phyloP scores from a whole-genome alignment of 2,329 filamentous ascomycete species.

The Colletotrichum coccodes region DNA sequence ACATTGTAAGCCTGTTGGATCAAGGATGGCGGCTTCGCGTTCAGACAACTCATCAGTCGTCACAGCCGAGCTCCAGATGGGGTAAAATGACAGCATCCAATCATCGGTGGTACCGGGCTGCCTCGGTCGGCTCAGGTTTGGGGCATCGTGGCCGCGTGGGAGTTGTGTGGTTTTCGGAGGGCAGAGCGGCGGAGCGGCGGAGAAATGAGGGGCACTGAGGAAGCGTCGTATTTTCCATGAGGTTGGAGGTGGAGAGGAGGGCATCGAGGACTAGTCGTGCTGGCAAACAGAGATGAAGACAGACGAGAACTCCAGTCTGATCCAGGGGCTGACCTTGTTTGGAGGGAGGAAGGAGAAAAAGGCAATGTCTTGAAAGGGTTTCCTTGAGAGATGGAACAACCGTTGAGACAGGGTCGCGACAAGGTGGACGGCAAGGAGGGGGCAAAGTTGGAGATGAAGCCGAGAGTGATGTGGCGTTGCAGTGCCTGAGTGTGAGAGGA shows the following conservation, averaged over 20 bases:
- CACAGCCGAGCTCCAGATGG: slow-evolving; percentile 16
- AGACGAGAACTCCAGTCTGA: neutral
- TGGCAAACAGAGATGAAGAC: neutral
- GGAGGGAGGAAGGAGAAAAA: neutral
- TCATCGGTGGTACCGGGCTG: slow-evolving; percentile 20
- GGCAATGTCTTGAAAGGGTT: neutral
- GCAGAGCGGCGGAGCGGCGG: neutral
- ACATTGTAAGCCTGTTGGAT: slow-evolving; percentile 5
- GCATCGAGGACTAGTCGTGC: neutral
- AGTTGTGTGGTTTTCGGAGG: slow-evolving; percentile 16
- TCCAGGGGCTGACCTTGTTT: slow-evolving; percentile 3
- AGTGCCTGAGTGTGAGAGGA: neutral
- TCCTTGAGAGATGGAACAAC: slow-evolving; percentile 12
- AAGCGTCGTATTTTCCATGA: slow-evolving; percentile 7
- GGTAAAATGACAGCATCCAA: slow-evolving; percentile 7
- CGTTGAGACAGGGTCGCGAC: slow-evolving; percentile 7
- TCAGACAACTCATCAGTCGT: slow-evolving; percentile 13
- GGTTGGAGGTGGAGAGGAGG: neutral
- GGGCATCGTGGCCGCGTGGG: slow-evolving; percentile 16
- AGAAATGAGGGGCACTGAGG: slow-evolving; percentile 12
- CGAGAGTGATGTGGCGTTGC: neutral
- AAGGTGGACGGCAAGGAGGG: neutral
- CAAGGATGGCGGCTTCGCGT: slow-evolving; percentile 22
- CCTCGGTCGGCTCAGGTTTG: slow-evolving; percentile 15
- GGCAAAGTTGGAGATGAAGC: neutral